Evolutionary conservation across 176 grass and related monocot genomes (phyloP).

Genomic region (Pharus latifolius): DNA sequence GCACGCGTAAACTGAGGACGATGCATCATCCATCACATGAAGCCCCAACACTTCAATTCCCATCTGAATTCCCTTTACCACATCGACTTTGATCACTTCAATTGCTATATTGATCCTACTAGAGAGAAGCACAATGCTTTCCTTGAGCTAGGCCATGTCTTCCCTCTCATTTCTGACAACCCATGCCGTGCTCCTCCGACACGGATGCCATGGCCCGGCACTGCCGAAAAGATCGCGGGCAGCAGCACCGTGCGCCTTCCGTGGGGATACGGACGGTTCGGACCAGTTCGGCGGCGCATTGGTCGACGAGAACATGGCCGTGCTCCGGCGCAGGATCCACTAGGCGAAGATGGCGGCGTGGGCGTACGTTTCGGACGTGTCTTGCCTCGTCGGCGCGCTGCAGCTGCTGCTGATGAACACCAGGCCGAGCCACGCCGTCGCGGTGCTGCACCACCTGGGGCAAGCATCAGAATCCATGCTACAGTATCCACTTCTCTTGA

Average conservation of each 20-base stretch:
- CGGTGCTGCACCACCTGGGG: conserved; percentile 19
- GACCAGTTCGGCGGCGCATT: conserved; percentile 33
- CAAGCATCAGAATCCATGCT: background rate
- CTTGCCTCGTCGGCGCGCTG: conserved; percentile 32
- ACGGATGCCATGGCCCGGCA: background rate
- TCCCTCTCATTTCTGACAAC: background rate
- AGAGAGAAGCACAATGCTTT: background rate
- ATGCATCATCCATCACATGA: background rate
- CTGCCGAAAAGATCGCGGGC: background rate
- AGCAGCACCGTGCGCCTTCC: background rate
- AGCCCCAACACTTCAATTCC: background rate
- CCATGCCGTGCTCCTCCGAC: background rate
- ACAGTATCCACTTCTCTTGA: conserved; percentile 9
- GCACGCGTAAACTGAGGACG: background rate
- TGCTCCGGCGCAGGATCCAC: conserved; percentile 51
- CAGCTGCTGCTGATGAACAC: conserved; percentile 45
- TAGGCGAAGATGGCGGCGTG: conserved; percentile 49
- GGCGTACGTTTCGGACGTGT: conserved; percentile 51
- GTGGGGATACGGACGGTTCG: background rate
- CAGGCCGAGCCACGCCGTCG: conserved; percentile 28
- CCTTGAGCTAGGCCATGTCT: background rate
- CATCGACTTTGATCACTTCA: background rate
- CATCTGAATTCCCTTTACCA: background rate
- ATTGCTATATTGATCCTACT: background rate
- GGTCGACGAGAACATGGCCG: conserved; percentile 59